Evolutionary conservation across 2,329 filamentous ascomycete species (phyloP).

Genomic region (Neofusicoccum sp.): DNA sequence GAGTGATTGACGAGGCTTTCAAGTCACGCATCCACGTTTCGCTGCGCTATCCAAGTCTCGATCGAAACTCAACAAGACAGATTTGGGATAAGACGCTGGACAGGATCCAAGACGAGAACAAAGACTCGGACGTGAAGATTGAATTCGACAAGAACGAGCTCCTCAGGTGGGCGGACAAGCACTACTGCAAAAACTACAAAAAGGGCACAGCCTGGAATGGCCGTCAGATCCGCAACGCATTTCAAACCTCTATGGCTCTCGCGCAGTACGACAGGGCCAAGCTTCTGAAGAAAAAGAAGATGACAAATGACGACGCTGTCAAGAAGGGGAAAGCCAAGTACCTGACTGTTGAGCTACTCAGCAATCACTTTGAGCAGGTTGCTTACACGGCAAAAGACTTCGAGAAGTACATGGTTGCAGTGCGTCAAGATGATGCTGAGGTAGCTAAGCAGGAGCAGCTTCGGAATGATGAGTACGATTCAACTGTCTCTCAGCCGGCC

Average conservation of each 20-base stretch:
- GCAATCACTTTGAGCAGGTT: constrained; percentile 18
- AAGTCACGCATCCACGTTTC: constrained; percentile 10
- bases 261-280: constrained; percentile 19
- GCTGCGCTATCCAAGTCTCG: constrained; percentile 13
- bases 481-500: not conserved
- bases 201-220: constrained; percentile 19
- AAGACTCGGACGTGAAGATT: not conserved
- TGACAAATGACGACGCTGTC: not conserved
- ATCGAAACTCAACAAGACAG: not conserved
- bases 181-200: not conserved
- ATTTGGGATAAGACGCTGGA: not conserved
- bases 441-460: not conserved
- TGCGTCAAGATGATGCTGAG: constrained; percentile 12
- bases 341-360: constrained; percentile 15
- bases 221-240: constrained; percentile 24
- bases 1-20: constrained; percentile 26
- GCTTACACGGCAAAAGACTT: constrained; percentile 19
- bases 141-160: constrained; percentile 11
- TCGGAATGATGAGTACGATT: constrained; percentile 2
- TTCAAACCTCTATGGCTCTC: constrained; percentile 23
- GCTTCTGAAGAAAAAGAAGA: not conserved
- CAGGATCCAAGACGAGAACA: not conserved
- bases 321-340: constrained; percentile 18
- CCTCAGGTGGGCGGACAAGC: not conserved
- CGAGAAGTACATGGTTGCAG: constrained; percentile 18